Evolutionary conservation across 2,329 filamentous ascomycete genomes (phyloP).

Genomic region (Verticillium klebahnii): DNA sequence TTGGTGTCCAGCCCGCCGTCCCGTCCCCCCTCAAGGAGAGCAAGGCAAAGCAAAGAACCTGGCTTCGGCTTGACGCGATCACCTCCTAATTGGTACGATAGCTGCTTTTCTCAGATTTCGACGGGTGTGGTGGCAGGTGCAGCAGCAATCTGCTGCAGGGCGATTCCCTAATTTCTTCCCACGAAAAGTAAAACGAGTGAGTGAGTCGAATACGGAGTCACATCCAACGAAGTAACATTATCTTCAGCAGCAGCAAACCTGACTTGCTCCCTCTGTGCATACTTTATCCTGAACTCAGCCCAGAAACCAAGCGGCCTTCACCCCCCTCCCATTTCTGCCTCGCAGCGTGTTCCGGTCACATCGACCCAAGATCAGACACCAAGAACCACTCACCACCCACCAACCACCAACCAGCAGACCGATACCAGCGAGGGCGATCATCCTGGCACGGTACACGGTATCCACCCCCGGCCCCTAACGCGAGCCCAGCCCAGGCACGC

Average conservation of each 20-base stretch:
- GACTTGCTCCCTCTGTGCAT: background rate
- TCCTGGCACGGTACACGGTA: background rate
- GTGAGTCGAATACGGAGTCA: background rate
- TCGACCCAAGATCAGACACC: background rate
- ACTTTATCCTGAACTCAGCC: background rate
- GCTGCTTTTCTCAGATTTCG: background rate
- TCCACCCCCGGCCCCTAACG: background rate
- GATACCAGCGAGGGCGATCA: background rate
- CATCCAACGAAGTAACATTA: background rate
- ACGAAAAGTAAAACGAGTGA: background rate
- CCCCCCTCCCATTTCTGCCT: too few species aligned
- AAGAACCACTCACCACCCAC: background rate
- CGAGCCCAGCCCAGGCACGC: background rate
- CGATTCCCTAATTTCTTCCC: background rate
- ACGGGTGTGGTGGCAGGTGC: background rate
- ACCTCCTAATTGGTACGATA: constrained; percentile 27
- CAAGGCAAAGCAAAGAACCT: too few species aligned
- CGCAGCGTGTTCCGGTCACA: too few species aligned
- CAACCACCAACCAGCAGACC: background rate
- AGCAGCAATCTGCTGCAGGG: background rate
- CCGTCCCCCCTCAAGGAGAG: background rate
- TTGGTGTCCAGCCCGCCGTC: background rate
- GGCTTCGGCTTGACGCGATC: constrained; percentile 21
- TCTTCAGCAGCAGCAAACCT: background rate
- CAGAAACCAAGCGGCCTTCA: too few species aligned